Evolutionary conservation across 805 yeast species (phyloP).

Genomic region (Ogataea paraovalis): DNA sequence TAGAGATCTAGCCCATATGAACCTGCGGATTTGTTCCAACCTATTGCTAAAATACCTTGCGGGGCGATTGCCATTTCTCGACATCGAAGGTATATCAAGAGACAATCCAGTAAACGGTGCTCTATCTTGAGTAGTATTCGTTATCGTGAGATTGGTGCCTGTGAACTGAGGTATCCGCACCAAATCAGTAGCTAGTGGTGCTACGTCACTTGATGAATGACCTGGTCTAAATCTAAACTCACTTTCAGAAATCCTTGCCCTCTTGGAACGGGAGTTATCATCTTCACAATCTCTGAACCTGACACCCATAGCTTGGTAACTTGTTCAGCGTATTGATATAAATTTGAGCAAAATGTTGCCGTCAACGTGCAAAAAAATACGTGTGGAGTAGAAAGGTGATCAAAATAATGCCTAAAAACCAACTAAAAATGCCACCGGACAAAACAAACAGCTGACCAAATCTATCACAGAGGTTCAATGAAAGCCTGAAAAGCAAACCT

Average conservation of each 20-base stretch:
- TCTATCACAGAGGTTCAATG: no score
- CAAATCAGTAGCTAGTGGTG: neutral
- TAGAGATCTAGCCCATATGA: neutral
- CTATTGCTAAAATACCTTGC: neutral
- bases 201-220: neutral
- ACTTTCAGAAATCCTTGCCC: neutral
- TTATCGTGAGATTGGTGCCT: neutral
- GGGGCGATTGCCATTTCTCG: neutral
- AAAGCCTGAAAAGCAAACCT: no score
- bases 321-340: no score
- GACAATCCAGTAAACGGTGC: neutral
- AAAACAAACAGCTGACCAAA: no score
- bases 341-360: no score
- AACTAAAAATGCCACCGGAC: no score
- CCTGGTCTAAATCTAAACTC: neutral
- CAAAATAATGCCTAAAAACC: no score
- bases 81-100: neutral
- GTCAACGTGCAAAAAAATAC: no score
- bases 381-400: neutral
- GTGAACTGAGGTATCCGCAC: neutral
- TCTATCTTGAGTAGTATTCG: neutral
- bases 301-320: neutral
- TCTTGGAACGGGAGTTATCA: neutral
- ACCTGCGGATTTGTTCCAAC: neutral
- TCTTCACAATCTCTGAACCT: constrained; percentile 1